Percentiles rank a stretch among this genome's conserved stretches.
phyloP scores from a whole-genome alignment of 2,329 filamentous ascomycete genomes.

The Trichoderma sp. region DNA sequence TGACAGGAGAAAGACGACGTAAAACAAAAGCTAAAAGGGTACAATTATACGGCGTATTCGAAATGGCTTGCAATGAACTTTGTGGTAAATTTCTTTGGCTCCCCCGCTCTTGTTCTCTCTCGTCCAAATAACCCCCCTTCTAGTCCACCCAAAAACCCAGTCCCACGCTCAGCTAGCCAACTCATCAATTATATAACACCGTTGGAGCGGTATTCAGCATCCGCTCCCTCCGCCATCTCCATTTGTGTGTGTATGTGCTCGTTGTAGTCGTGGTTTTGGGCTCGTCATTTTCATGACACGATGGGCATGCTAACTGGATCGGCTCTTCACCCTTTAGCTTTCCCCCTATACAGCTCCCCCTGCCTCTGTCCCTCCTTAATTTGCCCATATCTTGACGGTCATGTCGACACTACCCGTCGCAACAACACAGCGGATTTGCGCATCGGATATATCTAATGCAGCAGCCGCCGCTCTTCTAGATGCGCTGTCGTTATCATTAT shows the following conservation, averaged over 20 bases:
- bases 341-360: background rate
- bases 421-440: conserved; percentile 79
- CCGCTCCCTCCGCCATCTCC: background rate
- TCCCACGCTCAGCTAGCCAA: conserved; percentile 16
- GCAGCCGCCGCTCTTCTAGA: conserved; percentile 48
- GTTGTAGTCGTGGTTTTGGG: background rate
- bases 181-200: conserved; percentile 17
- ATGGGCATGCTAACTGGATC: background rate
- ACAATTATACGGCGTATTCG: background rate
- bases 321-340: background rate
- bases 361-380: conserved; percentile 33
- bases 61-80: conserved; percentile 16
- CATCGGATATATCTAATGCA: conserved; percentile 42
- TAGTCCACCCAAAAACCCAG: background rate
- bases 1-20: background rate
- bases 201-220: background rate
- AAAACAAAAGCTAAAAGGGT: background rate
- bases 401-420: conserved; percentile 85
- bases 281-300: background rate
- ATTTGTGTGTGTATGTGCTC: background rate
- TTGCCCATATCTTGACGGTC: conserved; percentile 77
- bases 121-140: background rate
- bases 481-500: conserved; percentile 37
- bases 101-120: background rate
- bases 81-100: conserved; percentile 7